Evolutionary conservation across 768 basidiomycete genomes (phyloP), one percentile per base, ranked within the genome.

Genomic region (Psilocybe sp.): DNA sequence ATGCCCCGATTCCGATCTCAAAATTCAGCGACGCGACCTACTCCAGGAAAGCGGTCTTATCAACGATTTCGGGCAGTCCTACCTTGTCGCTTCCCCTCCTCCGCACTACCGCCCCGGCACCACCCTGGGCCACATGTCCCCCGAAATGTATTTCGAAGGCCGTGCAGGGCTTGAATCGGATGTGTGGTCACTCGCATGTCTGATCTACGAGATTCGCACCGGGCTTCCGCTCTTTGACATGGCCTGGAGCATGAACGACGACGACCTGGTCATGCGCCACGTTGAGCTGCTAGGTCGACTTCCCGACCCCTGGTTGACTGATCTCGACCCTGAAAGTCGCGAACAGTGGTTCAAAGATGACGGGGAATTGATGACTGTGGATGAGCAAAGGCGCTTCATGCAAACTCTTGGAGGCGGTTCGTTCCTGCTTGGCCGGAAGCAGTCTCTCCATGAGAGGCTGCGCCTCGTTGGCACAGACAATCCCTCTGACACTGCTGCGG

Each of bases 191-290:
- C 59, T 76, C 15, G 75, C 53, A 49, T 77, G 75, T 54, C 51
- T 64, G 41, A 68, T 75, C 52, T 76, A 71, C 52, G 68, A 75
- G 58, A 70, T 74, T 48, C 67, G 72, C 15, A 69, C 74, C 20
- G 73, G 74, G 4, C 65, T 54, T 35, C 49, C 74, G 19, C 69
- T 75, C 42, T 76, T 75, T 49, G 72, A 73, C 8, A 19, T 69
- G 7, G 69, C 71, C 51, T 50, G 72, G 2, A 59, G 64, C 23
- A 28, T 28, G 10, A 55, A 61, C 47, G 61, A 65, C 36, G 46
- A 32, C 3, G 54, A 59, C 12, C 59, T 74, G 20, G 64, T 71
- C 51, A 68, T 49, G 48, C 57, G 73, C 59, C 69, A 47, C 5
- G 65, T 74, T 16, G 58, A 62, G 55, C 70, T 58, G 16, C 64